phyloP scores from a whole-genome alignment of 768 basidiomycete genomes.

The Lactifluus pinguis region DNA sequence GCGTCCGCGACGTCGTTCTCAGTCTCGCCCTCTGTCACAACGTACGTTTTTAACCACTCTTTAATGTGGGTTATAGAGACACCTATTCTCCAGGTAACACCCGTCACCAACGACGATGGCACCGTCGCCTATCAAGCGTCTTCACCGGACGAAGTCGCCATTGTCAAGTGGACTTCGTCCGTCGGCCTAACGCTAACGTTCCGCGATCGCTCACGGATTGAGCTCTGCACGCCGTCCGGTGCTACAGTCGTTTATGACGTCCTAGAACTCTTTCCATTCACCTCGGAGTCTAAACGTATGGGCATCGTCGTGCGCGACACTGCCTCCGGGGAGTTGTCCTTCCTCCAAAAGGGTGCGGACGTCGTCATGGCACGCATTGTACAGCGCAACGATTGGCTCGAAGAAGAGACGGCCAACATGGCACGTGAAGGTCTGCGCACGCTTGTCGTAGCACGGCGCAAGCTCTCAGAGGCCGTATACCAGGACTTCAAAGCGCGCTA shows the following conservation, averaged over 20 bases:
- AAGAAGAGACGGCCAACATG: slow-evolving; percentile 99
- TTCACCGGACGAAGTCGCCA: slow-evolving; percentile 98
- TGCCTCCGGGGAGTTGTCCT: slow-evolving; percentile 68
- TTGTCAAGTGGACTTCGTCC: slow-evolving; percentile 94
- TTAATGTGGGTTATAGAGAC: background rate
- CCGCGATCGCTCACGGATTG: slow-evolving; percentile 87
- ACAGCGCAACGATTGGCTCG: slow-evolving; percentile 96
- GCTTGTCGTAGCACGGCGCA: slow-evolving; percentile 82
- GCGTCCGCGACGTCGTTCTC: slow-evolving; percentile 86
- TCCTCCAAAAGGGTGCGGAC: slow-evolving; percentile 96
- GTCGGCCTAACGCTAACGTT: slow-evolving; percentile 84
- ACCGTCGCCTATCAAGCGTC: slow-evolving; percentile 96
- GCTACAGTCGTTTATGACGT: slow-evolving; percentile 65
- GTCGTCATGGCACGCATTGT: slow-evolving; percentile 97
- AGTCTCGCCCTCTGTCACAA: slow-evolving; percentile 96
- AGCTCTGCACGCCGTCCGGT: slow-evolving; percentile 65
- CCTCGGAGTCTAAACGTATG: slow-evolving; percentile 98
- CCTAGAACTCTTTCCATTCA: slow-evolving; percentile 95
- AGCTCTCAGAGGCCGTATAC: slow-evolving; percentile 60
- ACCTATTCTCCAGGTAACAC: slow-evolving; percentile 63
- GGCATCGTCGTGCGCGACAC: slow-evolving; percentile 88
- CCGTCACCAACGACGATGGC: slow-evolving; percentile 90
- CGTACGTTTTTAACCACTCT: slow-evolving; percentile 36
- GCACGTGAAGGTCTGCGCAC: slow-evolving; percentile 93
- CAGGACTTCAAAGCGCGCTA: slow-evolving; percentile 61